Percentiles rank a stretch among this genome's conserved stretches.
These are phyloP conservation scores for Talaromyces sp. DNA, from an alignment of 2,329 filamentous ascomycete genomes.

Conservation along the genomic window DNA sequence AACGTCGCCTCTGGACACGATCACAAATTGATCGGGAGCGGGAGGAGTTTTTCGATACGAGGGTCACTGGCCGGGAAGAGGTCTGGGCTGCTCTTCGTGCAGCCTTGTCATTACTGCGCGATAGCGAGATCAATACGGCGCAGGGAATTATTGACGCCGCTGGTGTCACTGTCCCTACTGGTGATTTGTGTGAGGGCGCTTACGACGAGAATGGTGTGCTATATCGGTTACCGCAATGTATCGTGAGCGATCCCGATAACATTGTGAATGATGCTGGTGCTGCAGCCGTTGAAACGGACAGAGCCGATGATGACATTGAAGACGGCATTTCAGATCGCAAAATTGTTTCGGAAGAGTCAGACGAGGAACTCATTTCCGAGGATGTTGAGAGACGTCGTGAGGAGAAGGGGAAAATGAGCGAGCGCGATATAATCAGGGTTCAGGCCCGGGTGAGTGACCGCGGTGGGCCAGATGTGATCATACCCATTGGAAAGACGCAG, in stretches of 20 bases:
- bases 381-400: conserved; percentile 45
- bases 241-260: conserved; percentile 65
- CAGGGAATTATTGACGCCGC: conserved; percentile 77
- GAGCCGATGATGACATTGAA: conserved; percentile 24
- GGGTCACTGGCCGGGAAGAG: conserved; percentile 71
- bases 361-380: conserved; percentile 36
- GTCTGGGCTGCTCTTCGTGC: conserved; percentile 73
- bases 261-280: conserved; percentile 32
- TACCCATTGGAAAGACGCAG: conserved; percentile 58
- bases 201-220: conserved; percentile 69
- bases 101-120: conserved; percentile 65
- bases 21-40: conserved; percentile 66
- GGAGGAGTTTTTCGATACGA: conserved; percentile 82
- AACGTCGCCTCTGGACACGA: conserved; percentile 66
- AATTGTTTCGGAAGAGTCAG: conserved; percentile 38
- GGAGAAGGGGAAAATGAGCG: conserved; percentile 59
- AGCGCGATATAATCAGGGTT: conserved; percentile 55
- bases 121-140: conserved; percentile 61
- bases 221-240: conserved; percentile 65
- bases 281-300: conserved; percentile 23
- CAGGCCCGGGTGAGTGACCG: conserved; percentile 64
- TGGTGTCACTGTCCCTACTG: conserved; percentile 70
- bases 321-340: conserved; percentile 34
- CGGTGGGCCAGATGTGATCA: conserved; percentile 58
- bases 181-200: conserved; percentile 65